Conservation (phyloP, 768 basidiomycete genomes). For the Tulasnella sp. region DNA sequence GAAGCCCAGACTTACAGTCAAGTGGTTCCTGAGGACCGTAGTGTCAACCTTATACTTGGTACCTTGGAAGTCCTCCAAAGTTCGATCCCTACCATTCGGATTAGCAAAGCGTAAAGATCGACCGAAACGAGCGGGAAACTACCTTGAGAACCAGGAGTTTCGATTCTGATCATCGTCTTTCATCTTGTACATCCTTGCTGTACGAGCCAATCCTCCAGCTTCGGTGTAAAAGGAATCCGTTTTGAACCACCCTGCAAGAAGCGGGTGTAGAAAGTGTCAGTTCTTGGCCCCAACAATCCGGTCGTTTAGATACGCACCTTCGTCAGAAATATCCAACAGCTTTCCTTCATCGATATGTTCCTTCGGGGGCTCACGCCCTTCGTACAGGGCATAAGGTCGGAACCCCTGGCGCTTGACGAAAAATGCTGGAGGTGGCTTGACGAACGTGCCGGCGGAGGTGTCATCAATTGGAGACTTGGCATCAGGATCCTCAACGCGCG, state of each 20-base stretch:
- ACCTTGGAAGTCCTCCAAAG: background rate
- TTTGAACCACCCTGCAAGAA: background rate
- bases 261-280: background rate
- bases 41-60: background rate
- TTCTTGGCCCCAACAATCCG: background rate
- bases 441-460: background rate
- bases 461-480: background rate
- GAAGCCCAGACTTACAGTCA: background rate
- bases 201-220: background rate
- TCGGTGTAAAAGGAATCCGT: background rate
- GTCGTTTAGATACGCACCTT: background rate
- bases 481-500: background rate
- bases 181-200: background rate
- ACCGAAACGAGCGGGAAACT: background rate
- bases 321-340: background rate
- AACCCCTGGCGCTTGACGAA: background rate
- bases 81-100: background rate
- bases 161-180: background rate
- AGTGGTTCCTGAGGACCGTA: background rate
- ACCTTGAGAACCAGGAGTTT: background rate
- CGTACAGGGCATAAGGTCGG: background rate
- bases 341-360: background rate
- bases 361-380: background rate
- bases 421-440: background rate
- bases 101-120: background rate